These are phyloP conservation scores for Flaveria bidentis DNA, from an alignment of 129 eudicot genomes.

Conservation along the genomic window DNA sequence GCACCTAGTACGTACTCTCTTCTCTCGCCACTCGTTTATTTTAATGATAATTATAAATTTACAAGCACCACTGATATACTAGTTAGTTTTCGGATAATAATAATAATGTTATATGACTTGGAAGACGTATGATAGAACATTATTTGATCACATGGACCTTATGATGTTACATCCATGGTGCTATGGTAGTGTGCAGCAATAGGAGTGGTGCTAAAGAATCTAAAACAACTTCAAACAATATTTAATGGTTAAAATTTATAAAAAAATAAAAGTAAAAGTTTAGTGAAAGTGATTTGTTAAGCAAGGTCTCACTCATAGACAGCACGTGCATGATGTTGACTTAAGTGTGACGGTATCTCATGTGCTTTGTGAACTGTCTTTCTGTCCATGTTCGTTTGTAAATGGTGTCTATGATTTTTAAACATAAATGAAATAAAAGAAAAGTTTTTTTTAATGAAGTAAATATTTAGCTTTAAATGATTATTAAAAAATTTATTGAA, in stretches of 20 bases:
- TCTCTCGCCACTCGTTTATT: background rate
- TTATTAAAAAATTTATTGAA: background rate
- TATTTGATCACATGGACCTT: too few species aligned
- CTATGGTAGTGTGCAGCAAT: too few species aligned
- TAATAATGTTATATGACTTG: too few species aligned
- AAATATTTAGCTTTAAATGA: background rate
- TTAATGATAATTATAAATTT: too few species aligned
- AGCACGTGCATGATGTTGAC: constrained; percentile 41
- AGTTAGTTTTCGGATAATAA: too few species aligned
- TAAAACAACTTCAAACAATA: background rate
- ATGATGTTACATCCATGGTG: too few species aligned
- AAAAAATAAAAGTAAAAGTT: too few species aligned
- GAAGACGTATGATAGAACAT: too few species aligned
- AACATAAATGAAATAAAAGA: too few species aligned
- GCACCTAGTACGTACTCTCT: constrained; percentile 66
- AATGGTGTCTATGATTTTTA: too few species aligned
- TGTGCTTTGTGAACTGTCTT: constrained; percentile 4
- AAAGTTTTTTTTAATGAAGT: background rate
- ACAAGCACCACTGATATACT: too few species aligned
- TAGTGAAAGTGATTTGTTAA: background rate
- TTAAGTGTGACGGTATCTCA: background rate
- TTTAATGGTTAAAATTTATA: background rate
- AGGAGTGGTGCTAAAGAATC: too few species aligned
- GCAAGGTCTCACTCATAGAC: constrained; percentile 1
- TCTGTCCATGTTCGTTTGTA: background rate